Base-by-base conservation (phyloP, 768 basidiomycete genomes). In the Pisolithus orientalis region DNA sequence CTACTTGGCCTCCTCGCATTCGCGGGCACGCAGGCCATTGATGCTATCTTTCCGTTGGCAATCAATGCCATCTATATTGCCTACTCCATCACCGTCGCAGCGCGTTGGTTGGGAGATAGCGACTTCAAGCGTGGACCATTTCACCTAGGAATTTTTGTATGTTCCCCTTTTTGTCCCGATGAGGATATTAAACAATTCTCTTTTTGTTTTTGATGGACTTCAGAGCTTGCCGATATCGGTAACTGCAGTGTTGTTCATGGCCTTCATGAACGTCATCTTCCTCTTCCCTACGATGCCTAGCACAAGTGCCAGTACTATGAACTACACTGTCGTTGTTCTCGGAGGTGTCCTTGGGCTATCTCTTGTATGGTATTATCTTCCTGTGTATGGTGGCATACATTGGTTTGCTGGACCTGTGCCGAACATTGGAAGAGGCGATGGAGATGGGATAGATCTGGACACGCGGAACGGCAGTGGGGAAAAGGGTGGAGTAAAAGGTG, bases 11-110 rank as follows among this genome's bases (percentile, higher is more conserved):
- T 63, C 2, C 57, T 72, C 9, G 68, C 63, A 37, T 70, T 72
- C 56, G 74, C 72, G 3, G 39, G 46, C 46, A 52, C 45, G 1
- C 50, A 63, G 1, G 70, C 67, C 3, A 63, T 74, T 8, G 53
- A 63, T 28, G 39, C 38, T 16, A 27, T 48, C 31, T 50, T 43
- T 32, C 4, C 21, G 70, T 64, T 42, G 65, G 62, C 67, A 7
- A 65, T 73, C 2, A 66, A 70, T 14, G 66, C 67, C 8, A 50
- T 73, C 4, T 70, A 73, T 50, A 59, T 70, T 8, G 73, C 71
- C n/a, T 72, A 72, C 38, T 65, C 65, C 13, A 68, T 70, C 21
- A 72, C 67, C 0, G 69, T 74, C 25, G 66, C 65, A 39, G 57
- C 70, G 24, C 68, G 71, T 37, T 72, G 68, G 14, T 64, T 59